These are phyloP conservation scores for Pinus albicaulis DNA, from an alignment of 75 land plant species.

Conservation along the genomic window DNA sequence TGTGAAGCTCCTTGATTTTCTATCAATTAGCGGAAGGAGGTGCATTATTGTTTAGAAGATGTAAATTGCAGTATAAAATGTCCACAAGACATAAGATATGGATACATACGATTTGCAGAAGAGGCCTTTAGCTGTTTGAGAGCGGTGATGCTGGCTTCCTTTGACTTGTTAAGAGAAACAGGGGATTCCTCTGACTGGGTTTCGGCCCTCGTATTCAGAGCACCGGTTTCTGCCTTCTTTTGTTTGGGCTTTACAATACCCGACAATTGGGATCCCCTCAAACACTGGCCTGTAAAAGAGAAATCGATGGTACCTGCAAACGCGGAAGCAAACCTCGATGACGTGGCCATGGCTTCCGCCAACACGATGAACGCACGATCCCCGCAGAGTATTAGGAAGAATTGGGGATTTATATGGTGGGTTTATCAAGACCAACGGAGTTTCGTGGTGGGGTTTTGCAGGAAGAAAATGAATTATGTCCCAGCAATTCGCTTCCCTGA, in stretches of 20 bases:
- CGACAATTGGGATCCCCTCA: not conserved
- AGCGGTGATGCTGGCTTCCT: not conserved
- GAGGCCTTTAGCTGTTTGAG: conserved; percentile 8
- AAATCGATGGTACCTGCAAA: conserved; percentile 4
- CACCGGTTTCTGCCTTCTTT: not conserved
- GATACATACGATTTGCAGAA: not conserved
- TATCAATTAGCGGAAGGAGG: too few species aligned
- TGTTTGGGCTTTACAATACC: not conserved
- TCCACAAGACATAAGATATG: too few species aligned
- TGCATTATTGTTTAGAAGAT: too few species aligned
- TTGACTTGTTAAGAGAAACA: not conserved
- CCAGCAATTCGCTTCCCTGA: too few species aligned
- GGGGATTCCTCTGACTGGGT: not conserved
- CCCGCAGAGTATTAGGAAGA: too few species aligned
- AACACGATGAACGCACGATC: too few species aligned
- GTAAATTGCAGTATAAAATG: too few species aligned
- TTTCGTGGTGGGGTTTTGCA: too few species aligned
- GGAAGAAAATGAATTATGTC: too few species aligned
- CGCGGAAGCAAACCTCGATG: not conserved
- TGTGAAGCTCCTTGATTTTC: too few species aligned
- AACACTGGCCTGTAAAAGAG: not conserved
- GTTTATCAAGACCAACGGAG: too few species aligned
- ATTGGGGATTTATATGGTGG: too few species aligned
- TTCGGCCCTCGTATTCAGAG: not conserved
- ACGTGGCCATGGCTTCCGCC: not conserved